A percentile compares a stretch with the other conserved stretches of the same genome.
Conservation (phyloP, 2,329 filamentous ascomycete species). For the Fusarium sp. region DNA sequence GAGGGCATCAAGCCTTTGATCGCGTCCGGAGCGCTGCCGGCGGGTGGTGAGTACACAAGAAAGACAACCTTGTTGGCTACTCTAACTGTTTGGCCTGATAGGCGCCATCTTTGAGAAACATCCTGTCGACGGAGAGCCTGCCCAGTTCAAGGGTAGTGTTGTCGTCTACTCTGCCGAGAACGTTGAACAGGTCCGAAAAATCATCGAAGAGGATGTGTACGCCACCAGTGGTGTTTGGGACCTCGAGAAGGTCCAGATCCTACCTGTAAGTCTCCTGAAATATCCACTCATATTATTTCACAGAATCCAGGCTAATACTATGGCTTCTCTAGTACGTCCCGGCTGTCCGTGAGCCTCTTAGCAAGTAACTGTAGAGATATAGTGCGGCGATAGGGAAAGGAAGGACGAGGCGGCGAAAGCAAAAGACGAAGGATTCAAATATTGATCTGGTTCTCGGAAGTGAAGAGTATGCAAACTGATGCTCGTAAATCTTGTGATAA, state of each 20-base stretch:
- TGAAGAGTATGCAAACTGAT: too few relatives aligned
- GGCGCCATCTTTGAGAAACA: slow-evolving; percentile 37
- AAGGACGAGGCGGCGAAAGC: background rate
- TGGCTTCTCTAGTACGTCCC: slow-evolving; percentile 19
- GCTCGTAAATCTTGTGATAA: too few relatives aligned
- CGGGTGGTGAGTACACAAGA: slow-evolving; percentile 21
- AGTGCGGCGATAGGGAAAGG: background rate
- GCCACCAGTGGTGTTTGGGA: slow-evolving; percentile 44
- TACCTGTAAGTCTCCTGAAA: slow-evolving; percentile 27
- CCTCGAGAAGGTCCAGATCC: slow-evolving; percentile 43
- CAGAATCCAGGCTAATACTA: background rate
- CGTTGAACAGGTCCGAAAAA: slow-evolving; percentile 29
- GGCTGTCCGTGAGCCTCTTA: slow-evolving; percentile 11
- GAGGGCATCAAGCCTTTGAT: slow-evolving; percentile 38
- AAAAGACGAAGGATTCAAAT: too few relatives aligned
- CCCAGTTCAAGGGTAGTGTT: slow-evolving; percentile 25
- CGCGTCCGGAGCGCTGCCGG: slow-evolving; percentile 30
- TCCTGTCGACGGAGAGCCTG: slow-evolving; percentile 27
- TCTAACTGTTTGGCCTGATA: background rate
- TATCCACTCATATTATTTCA: background rate
- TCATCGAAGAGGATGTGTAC: slow-evolving; percentile 42
- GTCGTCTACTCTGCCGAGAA: slow-evolving; percentile 22
- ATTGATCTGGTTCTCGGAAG: too few relatives aligned
- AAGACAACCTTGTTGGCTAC: background rate
- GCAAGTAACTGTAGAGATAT: background rate